Base-by-base conservation (phyloP, 768 basidiomycete species). In the Leccinellum luteum region DNA sequence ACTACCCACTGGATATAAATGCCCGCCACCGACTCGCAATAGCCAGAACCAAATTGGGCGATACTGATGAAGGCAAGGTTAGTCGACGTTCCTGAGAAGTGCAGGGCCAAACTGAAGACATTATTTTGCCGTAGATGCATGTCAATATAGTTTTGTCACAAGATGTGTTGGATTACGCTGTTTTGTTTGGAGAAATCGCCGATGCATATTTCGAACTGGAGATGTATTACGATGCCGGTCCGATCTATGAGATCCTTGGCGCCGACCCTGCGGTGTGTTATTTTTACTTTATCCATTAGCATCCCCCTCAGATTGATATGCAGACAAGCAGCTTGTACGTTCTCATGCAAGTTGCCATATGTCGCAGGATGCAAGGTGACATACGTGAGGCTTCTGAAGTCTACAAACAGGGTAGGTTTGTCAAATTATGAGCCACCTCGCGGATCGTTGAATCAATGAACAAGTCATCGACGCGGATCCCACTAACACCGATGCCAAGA, bases 21-120 rank as follows among this genome's bases (percentile, higher is more conserved):
- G 82, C 94, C 2, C 76, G 96, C 52, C 89, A 94, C 71, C 80
- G 94, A 28, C 75, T 98, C 3, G 92, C 92, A 0, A 78, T 97
- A 13, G 84, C 91, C 3, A 79, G 96, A 57, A 81, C 97, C 23
- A 89, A 85, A 70, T 80, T 90, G 75, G 89, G 90, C 0, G 85
- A 94, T 56, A 66, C 83, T 13, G 85, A 86, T 8, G 93, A 97
- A 68, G 94, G 90, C 13, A 86, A 86, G 79, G 94, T 94, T 8
- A 1, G 59, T 56, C n/a, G 34, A 53, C 49, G 25, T 31, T 15
- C 27, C 17, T 32, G 15, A 19, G 25, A 12, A 48, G 10, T 15
- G 21, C 41, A 6, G 28, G 21, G 23, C 34, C n/a, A 35, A 48
- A 27, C 41, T 31, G 38, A 44, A 43, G 38, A 44, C 21, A 2